Percentiles rank a stretch among this genome's conserved stretches.
phyloP scores from a whole-genome alignment of 768 basidiomycete genomes.

The Boletellus emodensis region DNA sequence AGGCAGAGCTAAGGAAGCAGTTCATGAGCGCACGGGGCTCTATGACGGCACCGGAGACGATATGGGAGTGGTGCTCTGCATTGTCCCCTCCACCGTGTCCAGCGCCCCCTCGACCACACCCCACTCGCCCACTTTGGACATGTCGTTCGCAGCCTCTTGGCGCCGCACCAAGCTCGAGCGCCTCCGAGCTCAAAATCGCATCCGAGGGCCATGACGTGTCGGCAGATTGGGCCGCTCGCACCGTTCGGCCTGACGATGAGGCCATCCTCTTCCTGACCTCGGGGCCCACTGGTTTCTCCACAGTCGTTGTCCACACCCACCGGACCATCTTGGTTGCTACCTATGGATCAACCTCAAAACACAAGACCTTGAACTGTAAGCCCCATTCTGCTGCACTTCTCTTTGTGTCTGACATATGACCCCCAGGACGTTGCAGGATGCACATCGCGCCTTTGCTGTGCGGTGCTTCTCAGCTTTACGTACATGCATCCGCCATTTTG shows the following conservation, averaged over 20 bases:
- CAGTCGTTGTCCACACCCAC: conserved; percentile 37
- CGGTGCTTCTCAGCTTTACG: conserved; percentile 20
- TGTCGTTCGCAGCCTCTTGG: too few species aligned
- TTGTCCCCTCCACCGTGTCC: too few species aligned
- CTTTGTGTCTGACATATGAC: not conserved
- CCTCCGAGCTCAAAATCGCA: conserved; percentile 19
- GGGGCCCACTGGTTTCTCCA: conserved; percentile 40
- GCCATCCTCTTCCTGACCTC: conserved; percentile 36
- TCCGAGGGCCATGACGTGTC: conserved; percentile 12
- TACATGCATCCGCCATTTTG: conserved; percentile 14
- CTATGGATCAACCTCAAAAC: conserved; percentile 28
- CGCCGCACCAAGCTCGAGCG: too few species aligned
- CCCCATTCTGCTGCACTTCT: not conserved
- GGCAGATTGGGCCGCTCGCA: conserved; percentile 10
- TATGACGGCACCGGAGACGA: too few species aligned
- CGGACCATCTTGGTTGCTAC: conserved; percentile 33
- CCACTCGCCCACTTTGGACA: too few species aligned
- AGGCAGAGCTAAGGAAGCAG: too few species aligned
- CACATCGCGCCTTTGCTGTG: conserved; percentile 33
- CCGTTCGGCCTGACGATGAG: conserved; percentile 22
- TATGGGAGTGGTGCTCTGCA: too few species aligned
- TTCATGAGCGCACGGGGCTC: too few species aligned
- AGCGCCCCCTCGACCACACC: too few species aligned
- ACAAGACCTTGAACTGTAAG: conserved; percentile 36
- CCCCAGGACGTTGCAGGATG: conserved; percentile 36